phyloP scores from a whole-genome alignment of 352 stramenopile species.

The Pseudoperonospora humuli region DNA sequence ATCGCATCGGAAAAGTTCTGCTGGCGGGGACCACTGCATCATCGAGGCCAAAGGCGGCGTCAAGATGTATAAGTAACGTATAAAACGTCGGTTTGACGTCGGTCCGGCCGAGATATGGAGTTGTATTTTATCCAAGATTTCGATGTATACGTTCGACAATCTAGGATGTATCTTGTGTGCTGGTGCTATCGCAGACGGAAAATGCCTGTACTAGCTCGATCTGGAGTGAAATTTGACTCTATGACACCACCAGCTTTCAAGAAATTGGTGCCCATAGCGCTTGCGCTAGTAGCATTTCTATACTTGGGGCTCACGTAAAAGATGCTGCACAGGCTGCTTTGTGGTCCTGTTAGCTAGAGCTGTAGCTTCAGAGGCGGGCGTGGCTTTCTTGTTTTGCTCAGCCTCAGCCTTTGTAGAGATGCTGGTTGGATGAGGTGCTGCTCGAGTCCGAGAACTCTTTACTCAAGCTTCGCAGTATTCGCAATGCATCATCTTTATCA shows the following conservation, averaged over 20 bases:
- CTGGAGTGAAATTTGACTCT: constrained; percentile 65
- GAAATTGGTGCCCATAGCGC: constrained; percentile 40
- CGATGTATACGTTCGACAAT: constrained; percentile 4
- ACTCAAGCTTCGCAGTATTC: constrained; percentile 90
- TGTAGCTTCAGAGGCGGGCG: constrained; percentile 89
- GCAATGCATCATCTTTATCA: constrained; percentile 97
- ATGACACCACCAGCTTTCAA: constrained; percentile 37
- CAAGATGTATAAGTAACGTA: constrained; percentile 55
- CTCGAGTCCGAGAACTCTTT: constrained; percentile 91
- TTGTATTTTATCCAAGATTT: constrained; percentile 1
- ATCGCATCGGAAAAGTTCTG: constrained; percentile 57
- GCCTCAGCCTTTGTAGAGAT: constrained; percentile 97
- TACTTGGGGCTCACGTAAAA: constrained; percentile 81
- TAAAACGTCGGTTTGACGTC: too few relatives aligned
- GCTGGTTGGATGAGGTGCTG: constrained; percentile 91
- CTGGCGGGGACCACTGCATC: constrained; percentile 48
- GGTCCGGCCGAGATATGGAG: not conserved
- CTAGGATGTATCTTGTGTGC: constrained; percentile 16
- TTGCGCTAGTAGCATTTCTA: constrained; percentile 71
- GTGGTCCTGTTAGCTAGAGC: constrained; percentile 89
- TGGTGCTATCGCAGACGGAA: constrained; percentile 63
- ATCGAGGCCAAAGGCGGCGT: constrained; percentile 38
- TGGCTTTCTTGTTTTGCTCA: constrained; percentile 93
- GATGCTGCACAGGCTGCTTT: constrained; percentile 82
- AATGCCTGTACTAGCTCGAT: constrained; percentile 49